Percentiles rank a stretch among this genome's conserved stretches.
Evolutionary conservation across 2,329 filamentous ascomycete species (phyloP).

Genomic region (Ophiostoma piceae): DNA sequence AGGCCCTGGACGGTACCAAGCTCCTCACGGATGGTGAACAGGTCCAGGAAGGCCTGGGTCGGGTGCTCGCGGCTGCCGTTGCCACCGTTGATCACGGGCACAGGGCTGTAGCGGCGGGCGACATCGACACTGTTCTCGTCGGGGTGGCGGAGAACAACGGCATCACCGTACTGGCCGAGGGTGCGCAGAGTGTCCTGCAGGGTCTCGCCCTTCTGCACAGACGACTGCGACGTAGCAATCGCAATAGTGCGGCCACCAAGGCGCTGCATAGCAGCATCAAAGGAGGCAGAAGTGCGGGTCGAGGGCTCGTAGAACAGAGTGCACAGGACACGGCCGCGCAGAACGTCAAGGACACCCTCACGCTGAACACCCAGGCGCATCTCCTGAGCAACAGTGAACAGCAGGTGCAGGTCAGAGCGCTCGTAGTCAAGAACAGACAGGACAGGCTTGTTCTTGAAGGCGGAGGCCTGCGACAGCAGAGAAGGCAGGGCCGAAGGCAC

Average conservation of each 20-base stretch:
- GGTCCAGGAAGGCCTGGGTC: conserved; percentile 93
- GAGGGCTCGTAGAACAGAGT: conserved; percentile 98
- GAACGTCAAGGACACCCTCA: conserved; percentile 79
- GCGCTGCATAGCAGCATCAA: conserved; percentile 97
- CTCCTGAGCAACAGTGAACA: conserved; percentile 96
- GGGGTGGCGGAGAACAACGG: conserved; percentile 91
- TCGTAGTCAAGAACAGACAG: conserved; percentile 88
- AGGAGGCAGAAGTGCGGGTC: conserved; percentile 89
- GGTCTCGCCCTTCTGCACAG: conserved; percentile 88
- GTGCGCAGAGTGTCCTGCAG: conserved; percentile 92
- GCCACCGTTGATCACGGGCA: conserved; percentile 94
- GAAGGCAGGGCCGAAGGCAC: conserved; percentile 48
- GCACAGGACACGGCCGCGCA: conserved; percentile 80
- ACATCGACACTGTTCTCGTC: conserved; percentile 72
- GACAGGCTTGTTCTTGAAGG: conserved; percentile 86
- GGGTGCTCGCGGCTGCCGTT: conserved; percentile 96
- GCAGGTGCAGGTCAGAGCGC: conserved; percentile 78
- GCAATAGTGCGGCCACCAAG: conserved; percentile 82
- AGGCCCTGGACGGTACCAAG: conserved; percentile 90
- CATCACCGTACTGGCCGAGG: conserved; percentile 88
- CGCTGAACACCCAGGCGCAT: conserved; percentile 94
- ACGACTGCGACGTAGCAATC: conserved; percentile 77
- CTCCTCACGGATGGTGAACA: conserved; percentile 98
- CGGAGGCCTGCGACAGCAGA: conserved; percentile 67
- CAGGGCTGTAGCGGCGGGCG: conserved; percentile 79